Evolutionary conservation across 2,329 filamentous ascomycete species (phyloP).

Genomic region (Graphiopsis chlorocephala): DNA sequence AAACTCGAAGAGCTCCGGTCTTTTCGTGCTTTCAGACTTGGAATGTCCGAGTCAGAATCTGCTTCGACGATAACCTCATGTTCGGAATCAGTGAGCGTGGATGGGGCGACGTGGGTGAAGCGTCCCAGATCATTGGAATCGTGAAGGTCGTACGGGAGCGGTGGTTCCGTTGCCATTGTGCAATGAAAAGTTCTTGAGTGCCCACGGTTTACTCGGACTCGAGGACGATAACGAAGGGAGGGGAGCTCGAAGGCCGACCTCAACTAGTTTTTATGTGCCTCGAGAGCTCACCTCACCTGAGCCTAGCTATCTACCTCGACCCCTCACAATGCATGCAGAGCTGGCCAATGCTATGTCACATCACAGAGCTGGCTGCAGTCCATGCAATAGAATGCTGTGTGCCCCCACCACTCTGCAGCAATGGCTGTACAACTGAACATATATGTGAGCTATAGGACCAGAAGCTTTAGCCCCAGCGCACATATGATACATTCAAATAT

Average conservation of each 20-base stretch:
- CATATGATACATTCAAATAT: neutral
- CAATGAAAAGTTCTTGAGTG: neutral
- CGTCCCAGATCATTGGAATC: neutral
- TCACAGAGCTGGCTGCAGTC: neutral
- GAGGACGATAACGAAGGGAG: neutral
- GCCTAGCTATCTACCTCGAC: neutral
- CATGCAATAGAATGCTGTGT: neutral
- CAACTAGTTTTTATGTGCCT: neutral
- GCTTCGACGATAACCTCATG: neutral
- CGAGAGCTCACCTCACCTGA: neutral
- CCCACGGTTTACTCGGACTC: neutral
- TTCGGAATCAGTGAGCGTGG: neutral
- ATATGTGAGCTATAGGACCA: neutral
- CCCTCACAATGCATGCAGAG: neutral
- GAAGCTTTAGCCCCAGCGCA: neutral
- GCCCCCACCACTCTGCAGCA: neutral
- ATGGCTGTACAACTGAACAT: neutral
- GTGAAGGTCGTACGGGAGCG: neutral
- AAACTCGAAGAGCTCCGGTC: neutral
- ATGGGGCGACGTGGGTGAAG: neutral
- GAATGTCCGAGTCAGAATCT: neutral
- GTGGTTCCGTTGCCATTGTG: neutral
- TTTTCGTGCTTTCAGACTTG: neutral
- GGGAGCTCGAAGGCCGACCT: neutral
- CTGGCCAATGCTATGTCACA: neutral